phyloP scores from a whole-genome alignment of 192 early-diverging fungal genomes.

The Podochytrium sp. region DNA sequence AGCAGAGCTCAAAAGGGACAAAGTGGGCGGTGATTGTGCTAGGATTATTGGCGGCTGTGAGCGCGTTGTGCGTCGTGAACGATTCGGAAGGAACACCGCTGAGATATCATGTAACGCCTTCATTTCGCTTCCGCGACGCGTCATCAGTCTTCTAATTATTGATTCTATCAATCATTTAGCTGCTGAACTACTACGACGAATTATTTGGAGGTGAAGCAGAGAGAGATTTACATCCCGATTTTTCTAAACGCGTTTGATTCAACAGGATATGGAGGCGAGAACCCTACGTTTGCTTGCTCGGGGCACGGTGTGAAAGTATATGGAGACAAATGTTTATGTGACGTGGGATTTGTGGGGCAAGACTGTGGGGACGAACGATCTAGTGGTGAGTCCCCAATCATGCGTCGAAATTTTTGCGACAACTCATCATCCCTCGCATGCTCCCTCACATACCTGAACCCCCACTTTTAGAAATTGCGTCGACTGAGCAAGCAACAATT shows the following conservation, averaged over 20 bases:
- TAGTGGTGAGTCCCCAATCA: background rate
- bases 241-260: background rate
- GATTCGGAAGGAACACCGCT: slow-evolving; percentile 17
- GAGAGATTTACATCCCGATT: background rate
- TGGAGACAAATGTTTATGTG: slow-evolving; percentile 39
- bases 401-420: background rate
- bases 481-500: slow-evolving; percentile 17
- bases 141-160: background rate
- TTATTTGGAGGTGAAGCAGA: slow-evolving; percentile 28
- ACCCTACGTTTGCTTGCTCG: slow-evolving; percentile 28
- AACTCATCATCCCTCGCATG: background rate
- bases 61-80: background rate
- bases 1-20: no score
- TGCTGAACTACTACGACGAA: slow-evolving; percentile 20
- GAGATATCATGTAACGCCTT: slow-evolving; percentile 20
- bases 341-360: slow-evolving; percentile 33
- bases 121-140: no score
- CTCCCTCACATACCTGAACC: background rate
- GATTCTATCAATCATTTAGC: background rate
- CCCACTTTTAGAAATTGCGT: background rate
- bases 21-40: background rate
- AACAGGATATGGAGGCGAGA: slow-evolving; percentile 30
- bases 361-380: slow-evolving; percentile 24
- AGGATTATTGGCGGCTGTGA: background rate
- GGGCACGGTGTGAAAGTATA: slow-evolving; percentile 34